Percentiles rank a stretch among this genome's conserved stretches.
phyloP scores from a whole-genome alignment of 2,329 filamentous ascomycete species.

The Cryphonectria naterciae region DNA sequence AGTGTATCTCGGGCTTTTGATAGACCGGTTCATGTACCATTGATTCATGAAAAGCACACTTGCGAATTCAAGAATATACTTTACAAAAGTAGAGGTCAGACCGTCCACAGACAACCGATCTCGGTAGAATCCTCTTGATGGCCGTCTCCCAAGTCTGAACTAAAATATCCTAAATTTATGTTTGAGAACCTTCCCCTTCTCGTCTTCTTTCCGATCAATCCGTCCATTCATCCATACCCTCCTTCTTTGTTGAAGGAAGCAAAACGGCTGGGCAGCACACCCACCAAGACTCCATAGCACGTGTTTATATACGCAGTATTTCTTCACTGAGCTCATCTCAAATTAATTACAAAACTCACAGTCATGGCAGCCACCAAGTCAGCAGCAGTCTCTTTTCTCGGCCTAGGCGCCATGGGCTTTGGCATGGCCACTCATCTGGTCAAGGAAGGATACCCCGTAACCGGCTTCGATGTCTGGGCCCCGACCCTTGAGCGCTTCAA shows the following conservation, averaged over 20 bases:
- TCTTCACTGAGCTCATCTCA: background rate
- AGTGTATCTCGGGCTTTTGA: background rate
- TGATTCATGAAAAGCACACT: background rate
- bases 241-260: too few species aligned
- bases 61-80: background rate
- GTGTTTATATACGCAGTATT: too few species aligned
- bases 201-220: background rate
- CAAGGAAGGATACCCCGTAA: constrained; percentile 67
- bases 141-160: background rate
- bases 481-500: constrained; percentile 69
- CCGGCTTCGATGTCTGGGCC: constrained; percentile 72
- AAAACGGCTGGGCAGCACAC: too few species aligned
- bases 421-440: constrained; percentile 79
- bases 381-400: constrained; percentile 64
- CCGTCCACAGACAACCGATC: constrained; percentile 6
- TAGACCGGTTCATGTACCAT: background rate
- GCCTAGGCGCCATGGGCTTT: constrained; percentile 81
- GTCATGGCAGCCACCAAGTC: constrained; percentile 41
- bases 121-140: constrained; percentile 6
- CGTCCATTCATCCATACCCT: background rate
- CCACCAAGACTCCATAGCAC: too few species aligned
- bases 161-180: background rate
- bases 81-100: background rate
- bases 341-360: background rate
- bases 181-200: background rate